Conservation (phyloP, 2,329 filamentous ascomycete genomes). For the Cercospora nicotianae region DNA sequence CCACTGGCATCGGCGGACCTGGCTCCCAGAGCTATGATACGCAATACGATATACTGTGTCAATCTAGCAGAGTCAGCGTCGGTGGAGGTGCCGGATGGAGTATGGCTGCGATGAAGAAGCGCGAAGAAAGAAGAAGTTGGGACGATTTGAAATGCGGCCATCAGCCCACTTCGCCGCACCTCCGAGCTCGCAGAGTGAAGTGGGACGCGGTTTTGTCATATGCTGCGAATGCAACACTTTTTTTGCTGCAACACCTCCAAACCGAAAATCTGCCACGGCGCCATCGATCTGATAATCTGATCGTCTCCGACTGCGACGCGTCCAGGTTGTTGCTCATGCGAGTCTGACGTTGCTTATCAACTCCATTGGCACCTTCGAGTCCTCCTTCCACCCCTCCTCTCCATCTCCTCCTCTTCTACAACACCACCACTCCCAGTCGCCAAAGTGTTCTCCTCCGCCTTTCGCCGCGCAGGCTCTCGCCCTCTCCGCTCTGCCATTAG, state of each 20-base stretch:
- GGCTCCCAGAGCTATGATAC: not conserved
- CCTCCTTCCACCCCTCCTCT: not conserved
- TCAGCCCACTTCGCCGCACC: not conserved
- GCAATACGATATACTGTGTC: not conserved
- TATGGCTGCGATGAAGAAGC: not conserved
- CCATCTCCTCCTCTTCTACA: not conserved
- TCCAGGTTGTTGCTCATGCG: not conserved
- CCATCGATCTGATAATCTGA: not conserved
- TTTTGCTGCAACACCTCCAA: not conserved
- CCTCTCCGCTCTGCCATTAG: slow-evolving; percentile 71
- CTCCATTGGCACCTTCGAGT: not conserved
- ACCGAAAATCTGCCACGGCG: not conserved
- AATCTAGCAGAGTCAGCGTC: not conserved
- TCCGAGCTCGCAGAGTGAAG: not conserved
- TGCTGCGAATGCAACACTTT: not conserved
- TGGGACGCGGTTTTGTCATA: not conserved
- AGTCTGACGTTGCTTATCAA: not conserved
- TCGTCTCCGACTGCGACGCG: not conserved
- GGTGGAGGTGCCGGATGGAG: not conserved
- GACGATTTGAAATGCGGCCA: slow-evolving; percentile 1
- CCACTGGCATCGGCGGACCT: not conserved
- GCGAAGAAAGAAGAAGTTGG: not conserved
- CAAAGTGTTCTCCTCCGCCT: slow-evolving; percentile 90
- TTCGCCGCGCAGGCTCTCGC: slow-evolving; percentile 62
- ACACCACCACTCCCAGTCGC: slow-evolving; percentile 6